Percentiles rank a stretch among this genome's conserved stretches.
Conservation (phyloP, 495 filamentous ascomycete genomes). For the Pyronema domesticum region DNA sequence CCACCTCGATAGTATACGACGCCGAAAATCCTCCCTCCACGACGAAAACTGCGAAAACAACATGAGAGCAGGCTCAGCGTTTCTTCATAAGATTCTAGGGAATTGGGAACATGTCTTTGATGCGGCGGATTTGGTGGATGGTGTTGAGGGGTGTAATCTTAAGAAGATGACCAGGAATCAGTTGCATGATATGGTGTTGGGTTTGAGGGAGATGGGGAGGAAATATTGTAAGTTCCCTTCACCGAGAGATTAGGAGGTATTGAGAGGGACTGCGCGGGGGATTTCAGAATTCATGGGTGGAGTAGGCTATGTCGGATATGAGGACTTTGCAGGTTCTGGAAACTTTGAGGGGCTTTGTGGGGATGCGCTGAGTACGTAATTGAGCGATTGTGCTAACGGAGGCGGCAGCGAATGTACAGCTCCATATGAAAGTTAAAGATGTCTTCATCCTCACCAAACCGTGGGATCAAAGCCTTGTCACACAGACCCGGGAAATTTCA, state of each 20-base stretch:
- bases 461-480: constrained; percentile 71
- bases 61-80: neutral
- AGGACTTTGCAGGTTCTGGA: too few species aligned
- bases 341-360: too few species aligned
- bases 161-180: constrained; percentile 67
- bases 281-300: too few species aligned
- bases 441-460: constrained; percentile 97
- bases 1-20: constrained; percentile 13
- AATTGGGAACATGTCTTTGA: neutral
- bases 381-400: neutral
- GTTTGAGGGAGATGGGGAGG: constrained; percentile 77
- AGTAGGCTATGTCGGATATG: too few species aligned
- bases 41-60: neutral
- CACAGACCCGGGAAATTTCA: constrained; percentile 66
- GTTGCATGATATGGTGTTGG: constrained; percentile 87
- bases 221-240: constrained; percentile 41
- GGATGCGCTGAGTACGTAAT: neutral
- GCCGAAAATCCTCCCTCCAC: constrained; percentile 17
- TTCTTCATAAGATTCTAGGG: constrained; percentile 17
- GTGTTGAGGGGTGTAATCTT: constrained; percentile 3
- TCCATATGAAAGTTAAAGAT: constrained; percentile 49
- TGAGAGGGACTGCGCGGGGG: neutral
- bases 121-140: neutral
- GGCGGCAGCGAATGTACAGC: constrained; percentile 23
- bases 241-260: neutral